phyloP scores from a whole-genome alignment of 805 yeast species.

The Yamadazyma akitaensis region DNA sequence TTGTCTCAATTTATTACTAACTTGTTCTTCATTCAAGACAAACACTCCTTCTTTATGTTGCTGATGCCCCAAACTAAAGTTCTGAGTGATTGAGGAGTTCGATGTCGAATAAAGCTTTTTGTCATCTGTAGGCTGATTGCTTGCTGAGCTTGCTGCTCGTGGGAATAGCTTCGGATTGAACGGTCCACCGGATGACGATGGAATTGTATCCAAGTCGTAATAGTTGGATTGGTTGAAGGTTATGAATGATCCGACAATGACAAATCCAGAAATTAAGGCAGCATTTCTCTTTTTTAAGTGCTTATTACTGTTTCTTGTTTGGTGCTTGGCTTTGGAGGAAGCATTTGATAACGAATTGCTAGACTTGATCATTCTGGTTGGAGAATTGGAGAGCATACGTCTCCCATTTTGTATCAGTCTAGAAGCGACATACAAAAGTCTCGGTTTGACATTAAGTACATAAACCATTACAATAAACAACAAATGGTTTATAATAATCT shows the following conservation, averaged over 20 bases:
- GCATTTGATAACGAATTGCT: slow-evolving; percentile 7
- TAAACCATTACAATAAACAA: slow-evolving; percentile 16
- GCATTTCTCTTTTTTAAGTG: slow-evolving; percentile 29
- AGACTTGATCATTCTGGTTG: slow-evolving; percentile 14
- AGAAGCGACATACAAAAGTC: slow-evolving; percentile 19
- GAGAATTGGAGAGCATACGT: slow-evolving; percentile 15
- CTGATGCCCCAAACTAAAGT: slow-evolving; percentile 40
- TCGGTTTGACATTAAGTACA: slow-evolving; percentile 20
- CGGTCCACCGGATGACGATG: slow-evolving; percentile 9
- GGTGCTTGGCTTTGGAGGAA: slow-evolving; percentile 1
- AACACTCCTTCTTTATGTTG: slow-evolving; percentile 55
- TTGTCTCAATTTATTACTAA: slow-evolving; percentile 62
- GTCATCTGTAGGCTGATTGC: slow-evolving; percentile 15
- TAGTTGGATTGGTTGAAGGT: slow-evolving; percentile 38
- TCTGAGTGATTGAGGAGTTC: slow-evolving; percentile 43
- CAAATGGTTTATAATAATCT: not conserved
- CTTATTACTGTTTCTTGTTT: slow-evolving; percentile 11
- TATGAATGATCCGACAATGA: slow-evolving; percentile 42
- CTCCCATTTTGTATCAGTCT: slow-evolving; percentile 12
- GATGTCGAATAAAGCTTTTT: slow-evolving; percentile 32
- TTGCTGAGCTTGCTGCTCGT: not conserved
- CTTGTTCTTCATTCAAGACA: slow-evolving; percentile 65
- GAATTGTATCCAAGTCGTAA: slow-evolving; percentile 36
- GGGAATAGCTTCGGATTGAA: slow-evolving; percentile 17
- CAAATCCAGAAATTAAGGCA: slow-evolving; percentile 39